phyloP scores from a whole-genome alignment of 345 rosid species.

The Abelmoschus esculentus region DNA sequence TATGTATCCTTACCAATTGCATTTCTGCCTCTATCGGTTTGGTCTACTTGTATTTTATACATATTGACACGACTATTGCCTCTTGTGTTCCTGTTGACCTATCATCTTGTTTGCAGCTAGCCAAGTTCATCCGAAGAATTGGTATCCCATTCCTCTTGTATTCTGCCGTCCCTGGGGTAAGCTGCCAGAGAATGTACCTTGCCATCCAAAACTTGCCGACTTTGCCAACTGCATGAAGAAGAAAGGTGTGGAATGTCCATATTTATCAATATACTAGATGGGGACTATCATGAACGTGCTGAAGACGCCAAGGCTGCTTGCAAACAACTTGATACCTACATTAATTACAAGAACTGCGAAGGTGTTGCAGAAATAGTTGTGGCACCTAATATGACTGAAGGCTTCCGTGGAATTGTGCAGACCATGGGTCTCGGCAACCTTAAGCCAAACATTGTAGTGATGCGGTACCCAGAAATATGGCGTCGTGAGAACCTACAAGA shows the following conservation, averaged over 20 bases:
- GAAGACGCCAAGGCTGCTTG: slow-evolving; percentile 94
- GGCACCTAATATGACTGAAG: slow-evolving; percentile 94
- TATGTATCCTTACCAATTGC: background rate
- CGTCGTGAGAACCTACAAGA: slow-evolving; percentile 86
- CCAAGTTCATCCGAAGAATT: slow-evolving; percentile 99
- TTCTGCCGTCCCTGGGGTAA: slow-evolving; percentile 99
- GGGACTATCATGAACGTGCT: slow-evolving; percentile 88
- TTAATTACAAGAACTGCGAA: slow-evolving; percentile 88
- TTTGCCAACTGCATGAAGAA: slow-evolving; percentile 99
- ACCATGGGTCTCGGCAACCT: slow-evolving; percentile 98
- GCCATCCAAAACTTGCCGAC: slow-evolving; percentile 98
- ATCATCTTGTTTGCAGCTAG: slow-evolving; percentile 40
- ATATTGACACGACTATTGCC: background rate
- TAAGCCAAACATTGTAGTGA: slow-evolving; percentile 94
- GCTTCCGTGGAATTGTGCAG: slow-evolving; percentile 94
- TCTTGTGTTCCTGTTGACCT: background rate
- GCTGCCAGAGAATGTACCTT: slow-evolving; percentile 96
- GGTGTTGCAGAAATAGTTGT: slow-evolving; percentile 99
- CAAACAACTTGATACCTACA: slow-evolving; percentile 80
- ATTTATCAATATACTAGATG: slow-evolving; percentile 74
- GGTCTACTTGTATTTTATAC: background rate
- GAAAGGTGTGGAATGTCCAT: slow-evolving; percentile 99
- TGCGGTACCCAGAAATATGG: slow-evolving; percentile 99
- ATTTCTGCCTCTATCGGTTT: background rate
- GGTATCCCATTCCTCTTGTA: slow-evolving; percentile 97